Evolutionary conservation across 768 basidiomycete genomes (phyloP).

Genomic region (Lentinus brumalis): DNA sequence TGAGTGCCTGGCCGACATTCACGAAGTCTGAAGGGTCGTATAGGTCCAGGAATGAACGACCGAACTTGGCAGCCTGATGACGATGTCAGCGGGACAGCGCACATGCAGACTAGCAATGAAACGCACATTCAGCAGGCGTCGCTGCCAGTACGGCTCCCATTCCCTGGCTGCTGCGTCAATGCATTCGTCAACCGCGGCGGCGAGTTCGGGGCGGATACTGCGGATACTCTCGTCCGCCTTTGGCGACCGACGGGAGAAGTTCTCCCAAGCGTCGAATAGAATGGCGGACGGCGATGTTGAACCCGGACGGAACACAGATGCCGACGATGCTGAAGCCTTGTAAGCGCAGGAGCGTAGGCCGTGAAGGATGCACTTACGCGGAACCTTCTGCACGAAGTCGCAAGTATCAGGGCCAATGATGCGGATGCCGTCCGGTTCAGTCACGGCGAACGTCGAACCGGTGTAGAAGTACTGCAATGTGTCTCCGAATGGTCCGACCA

Average conservation of each 20-base stretch:
- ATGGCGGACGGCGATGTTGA: constrained; percentile 92
- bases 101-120: neutral
- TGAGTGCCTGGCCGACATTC: constrained; percentile 87
- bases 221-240: constrained; percentile 94
- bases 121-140: constrained; percentile 76
- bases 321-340: constrained; percentile 57
- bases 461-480: constrained; percentile 82
- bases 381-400: constrained; percentile 93
- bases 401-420: constrained; percentile 76
- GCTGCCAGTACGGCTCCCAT: constrained; percentile 90
- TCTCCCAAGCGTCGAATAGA: constrained; percentile 89
- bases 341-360: neutral
- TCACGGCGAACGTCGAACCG: constrained; percentile 74
- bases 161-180: constrained; percentile 93
- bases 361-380: constrained; percentile 50
- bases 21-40: constrained; percentile 93
- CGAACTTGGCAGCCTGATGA: constrained; percentile 91
- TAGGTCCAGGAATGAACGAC: constrained; percentile 89
- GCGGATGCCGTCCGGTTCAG: constrained; percentile 90
- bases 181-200: constrained; percentile 85
- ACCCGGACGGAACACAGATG: constrained; percentile 89
- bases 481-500: constrained; percentile 94
- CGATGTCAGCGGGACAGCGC: neutral
- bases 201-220: constrained; percentile 83
- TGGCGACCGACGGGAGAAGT: constrained; percentile 79